These are phyloP conservation scores for Alternaria infectoria DNA, from an alignment of 2,329 filamentous ascomycete species.

Conservation along the genomic window DNA sequence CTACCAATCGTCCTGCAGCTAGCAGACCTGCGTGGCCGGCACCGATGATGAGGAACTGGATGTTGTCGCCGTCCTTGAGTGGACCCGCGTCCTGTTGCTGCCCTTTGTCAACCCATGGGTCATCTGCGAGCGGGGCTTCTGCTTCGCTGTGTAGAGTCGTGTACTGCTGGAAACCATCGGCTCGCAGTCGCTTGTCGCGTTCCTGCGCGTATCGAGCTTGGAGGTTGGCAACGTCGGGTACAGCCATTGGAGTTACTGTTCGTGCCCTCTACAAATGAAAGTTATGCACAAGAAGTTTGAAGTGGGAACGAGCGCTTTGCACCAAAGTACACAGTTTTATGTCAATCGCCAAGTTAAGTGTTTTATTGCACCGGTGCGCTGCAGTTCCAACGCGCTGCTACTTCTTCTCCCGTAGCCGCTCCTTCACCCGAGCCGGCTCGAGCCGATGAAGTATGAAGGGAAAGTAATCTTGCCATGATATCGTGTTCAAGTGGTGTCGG, in stretches of 20 bases:
- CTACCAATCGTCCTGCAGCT: slow-evolving; percentile 37
- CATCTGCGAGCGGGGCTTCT: not conserved
- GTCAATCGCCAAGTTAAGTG: not conserved
- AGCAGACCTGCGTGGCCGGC: slow-evolving; percentile 1
- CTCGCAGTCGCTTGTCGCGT: slow-evolving; percentile 6
- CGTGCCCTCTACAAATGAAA: not conserved
- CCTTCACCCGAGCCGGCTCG: not conserved
- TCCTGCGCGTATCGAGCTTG: slow-evolving; percentile 2
- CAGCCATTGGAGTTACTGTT: not conserved
- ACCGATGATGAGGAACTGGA: slow-evolving; percentile 8
- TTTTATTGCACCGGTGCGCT: slow-evolving; percentile 1
- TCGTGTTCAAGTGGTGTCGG: not conserved
- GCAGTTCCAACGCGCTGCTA: not conserved
- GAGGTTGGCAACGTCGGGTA: not conserved
- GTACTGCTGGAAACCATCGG: slow-evolving; percentile 5
- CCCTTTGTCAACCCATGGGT: slow-evolving; percentile 1
- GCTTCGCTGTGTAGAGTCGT: not conserved
- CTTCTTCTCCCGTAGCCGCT: not conserved
- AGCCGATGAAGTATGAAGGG: not conserved
- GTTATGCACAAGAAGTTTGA: not conserved
- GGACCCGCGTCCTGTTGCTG: not conserved
- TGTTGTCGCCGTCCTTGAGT: slow-evolving; percentile 6
- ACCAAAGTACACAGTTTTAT: not conserved
- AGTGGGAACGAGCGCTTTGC: not conserved
- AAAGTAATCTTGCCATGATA: not conserved